Evolutionary conservation across 2,329 filamentous ascomycete genomes (phyloP), one percentile per base, ranked within the genome.

Genomic region (Fusarium drepaniforme): DNA sequence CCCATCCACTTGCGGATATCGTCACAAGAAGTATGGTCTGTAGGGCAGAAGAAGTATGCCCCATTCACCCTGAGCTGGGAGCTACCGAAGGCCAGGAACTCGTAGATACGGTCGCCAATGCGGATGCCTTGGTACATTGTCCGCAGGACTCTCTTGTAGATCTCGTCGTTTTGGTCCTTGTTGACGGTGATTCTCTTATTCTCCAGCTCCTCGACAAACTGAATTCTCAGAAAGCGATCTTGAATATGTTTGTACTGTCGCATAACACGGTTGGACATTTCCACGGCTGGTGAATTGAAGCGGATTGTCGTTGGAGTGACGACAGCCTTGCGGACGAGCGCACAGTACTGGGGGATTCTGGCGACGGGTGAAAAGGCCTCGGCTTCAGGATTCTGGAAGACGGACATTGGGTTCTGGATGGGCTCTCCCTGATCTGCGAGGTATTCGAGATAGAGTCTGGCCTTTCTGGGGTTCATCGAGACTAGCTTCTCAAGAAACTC

Each of bases 11-110:
- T 82, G 6, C 96, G 93, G 67, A 99, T 98, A 60, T 92, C 88
- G 21, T 93, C 89, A 64, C 94, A 94, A 2, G 90, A 93, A 9
- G 94, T 80, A 65, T 90, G 86, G 0, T 90, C 85, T 0, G 90
- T 91, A 0, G 93, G 90, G 6, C 94, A 93, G 81, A 98, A 98
- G 83, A 99, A 98, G 80, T 97, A 98, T 0, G 94, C 96, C 0
- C 96, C 94, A 76, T 96, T 92, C 80, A 98, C 96, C 62, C 96
- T 91, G 70, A 99, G 94, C 78, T 99, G 97, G 0, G 97, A 98
- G 82, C 97, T 98, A 0, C 97, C 96, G 84, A 96, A 98, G 0
- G 96, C 97, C 30, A 99, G 89, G 74, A 98, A 98, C 76, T 96
- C 90, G 82, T 95, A 99, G 68, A 91, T 90, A 9, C 94, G 92